phyloP scores from a whole-genome alignment of 2,329 filamentous ascomycete species.

The Aspergillus awamori region DNA sequence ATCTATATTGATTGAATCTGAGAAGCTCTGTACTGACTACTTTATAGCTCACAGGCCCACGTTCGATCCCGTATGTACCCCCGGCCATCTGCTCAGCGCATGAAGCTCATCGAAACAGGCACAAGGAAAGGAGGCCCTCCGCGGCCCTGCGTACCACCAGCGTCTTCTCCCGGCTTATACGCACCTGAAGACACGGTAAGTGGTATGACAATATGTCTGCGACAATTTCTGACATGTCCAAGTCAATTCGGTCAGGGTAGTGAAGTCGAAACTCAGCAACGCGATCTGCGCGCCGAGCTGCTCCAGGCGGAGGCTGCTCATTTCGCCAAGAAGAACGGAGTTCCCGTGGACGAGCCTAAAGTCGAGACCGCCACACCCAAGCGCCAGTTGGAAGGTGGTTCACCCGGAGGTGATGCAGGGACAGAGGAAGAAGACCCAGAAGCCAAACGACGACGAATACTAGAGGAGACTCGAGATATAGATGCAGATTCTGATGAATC shows the following conservation, averaged over 20 bases:
- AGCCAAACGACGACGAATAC: conserved; percentile 79
- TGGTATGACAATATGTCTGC: not conserved
- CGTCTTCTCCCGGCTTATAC: conserved; percentile 92
- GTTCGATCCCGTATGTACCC: conserved; percentile 77
- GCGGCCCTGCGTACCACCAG: conserved; percentile 94
- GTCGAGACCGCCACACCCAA: conserved; percentile 57
- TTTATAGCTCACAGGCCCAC: conserved; percentile 75
- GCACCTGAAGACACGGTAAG: conserved; percentile 80
- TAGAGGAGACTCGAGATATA: conserved; percentile 85
- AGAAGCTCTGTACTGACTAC: conserved; percentile 24
- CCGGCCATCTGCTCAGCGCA: conserved; percentile 27
- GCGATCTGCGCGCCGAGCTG: conserved; percentile 87
- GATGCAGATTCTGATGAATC: conserved; percentile 77
- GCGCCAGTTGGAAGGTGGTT: conserved; percentile 62
- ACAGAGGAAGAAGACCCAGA: conserved; percentile 69
- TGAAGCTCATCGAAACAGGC: conserved; percentile 57
- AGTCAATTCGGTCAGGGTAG: conserved; percentile 88
- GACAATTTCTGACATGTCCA: conserved; percentile 24
- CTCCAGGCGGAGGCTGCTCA: conserved; percentile 85
- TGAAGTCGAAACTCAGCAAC: conserved; percentile 67
- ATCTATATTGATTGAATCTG: not conserved
- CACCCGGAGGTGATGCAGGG: conserved; percentile 37
- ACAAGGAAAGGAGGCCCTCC: conserved; percentile 89
- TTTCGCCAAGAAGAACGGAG: conserved; percentile 80
- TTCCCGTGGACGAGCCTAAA: conserved; percentile 51